These are phyloP conservation scores for Drechslera avenae DNA, from an alignment of 2,329 filamentous ascomycete species.

Conservation along the genomic window DNA sequence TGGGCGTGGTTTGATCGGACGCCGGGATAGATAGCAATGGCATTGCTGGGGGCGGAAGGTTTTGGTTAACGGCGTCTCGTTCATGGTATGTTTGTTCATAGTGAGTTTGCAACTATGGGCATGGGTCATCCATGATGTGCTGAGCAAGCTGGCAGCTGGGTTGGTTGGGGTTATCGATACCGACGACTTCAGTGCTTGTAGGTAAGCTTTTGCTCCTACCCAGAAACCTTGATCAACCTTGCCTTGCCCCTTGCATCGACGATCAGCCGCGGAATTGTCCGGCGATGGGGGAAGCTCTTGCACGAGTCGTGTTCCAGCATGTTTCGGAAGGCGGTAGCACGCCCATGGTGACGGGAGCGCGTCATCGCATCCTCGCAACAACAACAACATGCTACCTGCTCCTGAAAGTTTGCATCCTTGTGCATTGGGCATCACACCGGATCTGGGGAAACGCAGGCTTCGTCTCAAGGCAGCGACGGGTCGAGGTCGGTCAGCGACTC, in stretches of 20 bases:
- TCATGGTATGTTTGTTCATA: neutral
- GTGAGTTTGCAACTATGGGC: too few relatives aligned
- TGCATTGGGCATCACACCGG: conserved; percentile 20
- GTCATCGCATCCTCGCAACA: conserved; percentile 16
- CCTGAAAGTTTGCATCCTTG: conserved; percentile 11
- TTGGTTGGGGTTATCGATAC: too few relatives aligned
- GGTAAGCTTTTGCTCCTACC: too few relatives aligned
- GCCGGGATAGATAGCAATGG: conserved; percentile 2
- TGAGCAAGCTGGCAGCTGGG: too few relatives aligned
- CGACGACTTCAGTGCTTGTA: too few relatives aligned
- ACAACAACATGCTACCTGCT: conserved; percentile 2
- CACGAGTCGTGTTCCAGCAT: conserved; percentile 19
- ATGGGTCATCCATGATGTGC: too few relatives aligned
- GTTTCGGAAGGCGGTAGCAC: conserved; percentile 36
- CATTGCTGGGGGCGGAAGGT: neutral
- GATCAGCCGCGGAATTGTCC: neutral
- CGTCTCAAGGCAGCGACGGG: conserved; percentile 38
- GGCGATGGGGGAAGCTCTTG: conserved; percentile 28
- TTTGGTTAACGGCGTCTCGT: neutral
- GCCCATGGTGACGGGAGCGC: conserved; percentile 5
- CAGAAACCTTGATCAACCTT: neutral
- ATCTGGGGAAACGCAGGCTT: conserved; percentile 25
- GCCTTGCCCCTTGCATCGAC: neutral
- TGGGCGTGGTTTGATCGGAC: conserved; percentile 1
- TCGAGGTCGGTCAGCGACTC: conserved; percentile 20